A percentile compares a stretch with the other conserved stretches of the same genome.
These are phyloP conservation scores for Cyberlindnera xishuangbannaensis DNA, from an alignment of 805 yeast genomes.

Conservation along the genomic window DNA sequence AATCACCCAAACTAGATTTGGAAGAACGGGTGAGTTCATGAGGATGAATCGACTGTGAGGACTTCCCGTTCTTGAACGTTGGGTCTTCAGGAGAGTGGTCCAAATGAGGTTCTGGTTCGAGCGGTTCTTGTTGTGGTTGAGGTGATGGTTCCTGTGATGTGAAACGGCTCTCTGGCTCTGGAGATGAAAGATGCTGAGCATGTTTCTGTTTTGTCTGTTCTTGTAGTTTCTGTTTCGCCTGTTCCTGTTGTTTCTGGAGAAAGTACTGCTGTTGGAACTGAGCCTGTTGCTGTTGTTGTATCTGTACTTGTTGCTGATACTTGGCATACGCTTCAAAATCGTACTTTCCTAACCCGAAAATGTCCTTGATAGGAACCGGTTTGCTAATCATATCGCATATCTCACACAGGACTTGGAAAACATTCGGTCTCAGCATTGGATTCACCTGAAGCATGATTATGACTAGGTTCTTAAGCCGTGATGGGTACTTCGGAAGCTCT, in stretches of 20 bases:
- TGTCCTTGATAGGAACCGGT: constrained; percentile 39
- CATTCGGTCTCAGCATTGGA: constrained; percentile 79
- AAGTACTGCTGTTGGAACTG: constrained; percentile 19
- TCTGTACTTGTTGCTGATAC: constrained; percentile 36
- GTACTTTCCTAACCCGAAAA: constrained; percentile 44
- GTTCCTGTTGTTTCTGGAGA: constrained; percentile 15
- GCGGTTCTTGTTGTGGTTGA: constrained; percentile 1
- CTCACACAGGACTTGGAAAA: constrained; percentile 68
- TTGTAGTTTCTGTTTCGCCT: constrained; percentile 11
- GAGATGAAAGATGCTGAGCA: neutral
- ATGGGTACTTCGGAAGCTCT: constrained; percentile 58
- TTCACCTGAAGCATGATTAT: constrained; percentile 77
- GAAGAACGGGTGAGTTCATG: constrained; percentile 19
- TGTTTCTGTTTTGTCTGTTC: constrained; percentile 11
- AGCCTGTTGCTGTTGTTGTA: constrained; percentile 37
- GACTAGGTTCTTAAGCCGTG: constrained; percentile 67
- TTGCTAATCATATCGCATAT: constrained; percentile 56
- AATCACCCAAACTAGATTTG: constrained; percentile 24
- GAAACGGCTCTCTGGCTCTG: neutral
- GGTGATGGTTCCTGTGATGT: constrained; percentile 2
- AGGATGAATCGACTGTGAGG: constrained; percentile 10
- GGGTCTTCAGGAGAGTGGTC: neutral
- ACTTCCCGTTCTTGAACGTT: constrained; percentile 1
- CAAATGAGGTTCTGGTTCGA: neutral
- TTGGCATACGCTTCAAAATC: constrained; percentile 50